Conservation (phyloP, 352 stramenopile species). For the Achlya hypogyna region DNA sequence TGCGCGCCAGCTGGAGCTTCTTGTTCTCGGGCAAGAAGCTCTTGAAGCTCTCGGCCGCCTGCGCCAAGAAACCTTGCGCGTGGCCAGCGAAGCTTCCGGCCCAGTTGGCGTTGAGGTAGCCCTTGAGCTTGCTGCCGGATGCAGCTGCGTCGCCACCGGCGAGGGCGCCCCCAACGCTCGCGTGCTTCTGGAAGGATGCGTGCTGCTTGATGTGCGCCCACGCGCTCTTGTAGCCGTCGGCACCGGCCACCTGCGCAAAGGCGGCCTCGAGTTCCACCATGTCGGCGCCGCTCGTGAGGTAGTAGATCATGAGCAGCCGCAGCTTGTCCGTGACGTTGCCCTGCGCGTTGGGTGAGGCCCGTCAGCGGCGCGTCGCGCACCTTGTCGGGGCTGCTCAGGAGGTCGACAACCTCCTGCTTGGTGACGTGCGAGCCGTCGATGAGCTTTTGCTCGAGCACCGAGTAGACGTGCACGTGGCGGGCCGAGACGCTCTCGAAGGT, state of each 20-base stretch:
- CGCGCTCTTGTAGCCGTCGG: constrained; percentile 40
- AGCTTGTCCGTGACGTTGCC: constrained; percentile 72
- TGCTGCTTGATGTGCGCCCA: constrained; percentile 80
- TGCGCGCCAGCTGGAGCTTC: constrained; percentile 75
- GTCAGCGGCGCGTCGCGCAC: neutral
- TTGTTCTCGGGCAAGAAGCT: constrained; percentile 85
- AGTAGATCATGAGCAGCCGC: constrained; percentile 84
- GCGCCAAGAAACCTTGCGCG: constrained; percentile 66
- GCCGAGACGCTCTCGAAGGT: constrained; percentile 69
- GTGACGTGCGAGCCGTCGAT: constrained; percentile 68
- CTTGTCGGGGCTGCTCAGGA: constrained; percentile 51
- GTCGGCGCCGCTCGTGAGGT: constrained; percentile 68
- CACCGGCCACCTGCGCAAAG: constrained; percentile 31
- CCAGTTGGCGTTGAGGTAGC: constrained; percentile 13
- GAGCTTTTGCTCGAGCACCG: constrained; percentile 80
- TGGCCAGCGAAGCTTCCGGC: constrained; percentile 29
- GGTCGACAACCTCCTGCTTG: constrained; percentile 57
- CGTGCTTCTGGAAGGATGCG: constrained; percentile 70
- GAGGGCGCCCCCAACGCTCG: constrained; percentile 47
- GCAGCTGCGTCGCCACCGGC: constrained; percentile 21
- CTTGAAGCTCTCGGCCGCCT: constrained; percentile 76
- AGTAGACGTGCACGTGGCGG: constrained; percentile 73
- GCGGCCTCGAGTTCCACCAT: constrained; percentile 67
- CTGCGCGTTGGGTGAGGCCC: neutral
- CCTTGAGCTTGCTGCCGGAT: constrained; percentile 79